Conservation (phyloP, 805 yeast genomes). For the Suhomyces kilbournensis region DNA sequence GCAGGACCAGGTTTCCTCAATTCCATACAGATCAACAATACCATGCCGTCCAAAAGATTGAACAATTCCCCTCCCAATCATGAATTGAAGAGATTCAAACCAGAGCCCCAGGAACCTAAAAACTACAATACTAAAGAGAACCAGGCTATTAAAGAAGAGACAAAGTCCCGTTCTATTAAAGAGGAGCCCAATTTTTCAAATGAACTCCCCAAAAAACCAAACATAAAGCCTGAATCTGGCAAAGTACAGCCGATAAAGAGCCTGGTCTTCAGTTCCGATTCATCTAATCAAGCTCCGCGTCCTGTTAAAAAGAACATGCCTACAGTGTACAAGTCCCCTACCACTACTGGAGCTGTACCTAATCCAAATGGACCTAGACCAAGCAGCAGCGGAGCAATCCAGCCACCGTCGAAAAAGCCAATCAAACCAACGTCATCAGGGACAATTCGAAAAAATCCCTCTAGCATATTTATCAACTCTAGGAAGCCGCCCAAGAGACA, state of each 20-base stretch:
- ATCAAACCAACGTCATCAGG: constrained; percentile 6
- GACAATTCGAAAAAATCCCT: constrained; percentile 1
- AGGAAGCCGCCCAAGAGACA: constrained; percentile 8
- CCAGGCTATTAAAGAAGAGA: neutral
- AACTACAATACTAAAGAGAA: neutral
- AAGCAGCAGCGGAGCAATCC: neutral
- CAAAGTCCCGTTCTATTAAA: neutral
- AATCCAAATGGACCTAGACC: neutral
- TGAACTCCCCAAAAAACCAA: neutral
- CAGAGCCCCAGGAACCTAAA: neutral
- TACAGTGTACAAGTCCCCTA: neutral
- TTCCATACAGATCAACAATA: neutral
- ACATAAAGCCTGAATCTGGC: neutral
- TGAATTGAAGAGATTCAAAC: neutral
- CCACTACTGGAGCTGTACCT: neutral
- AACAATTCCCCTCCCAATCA: neutral
- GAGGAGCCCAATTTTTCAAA: neutral
- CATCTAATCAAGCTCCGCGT: neutral
- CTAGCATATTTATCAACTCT: constrained; percentile 15
- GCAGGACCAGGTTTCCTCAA: constrained; percentile 39
- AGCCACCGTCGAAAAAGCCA: neutral
- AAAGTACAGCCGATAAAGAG: constrained; percentile 1
- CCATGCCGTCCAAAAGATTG: neutral
- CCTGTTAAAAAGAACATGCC: neutral
- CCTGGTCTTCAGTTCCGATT: constrained; percentile 1